A percentile compares a stretch with the other conserved stretches of the same genome.
These are phyloP conservation scores for Candida dendrica DNA, from an alignment of 805 yeast genomes.

Conservation along the genomic window DNA sequence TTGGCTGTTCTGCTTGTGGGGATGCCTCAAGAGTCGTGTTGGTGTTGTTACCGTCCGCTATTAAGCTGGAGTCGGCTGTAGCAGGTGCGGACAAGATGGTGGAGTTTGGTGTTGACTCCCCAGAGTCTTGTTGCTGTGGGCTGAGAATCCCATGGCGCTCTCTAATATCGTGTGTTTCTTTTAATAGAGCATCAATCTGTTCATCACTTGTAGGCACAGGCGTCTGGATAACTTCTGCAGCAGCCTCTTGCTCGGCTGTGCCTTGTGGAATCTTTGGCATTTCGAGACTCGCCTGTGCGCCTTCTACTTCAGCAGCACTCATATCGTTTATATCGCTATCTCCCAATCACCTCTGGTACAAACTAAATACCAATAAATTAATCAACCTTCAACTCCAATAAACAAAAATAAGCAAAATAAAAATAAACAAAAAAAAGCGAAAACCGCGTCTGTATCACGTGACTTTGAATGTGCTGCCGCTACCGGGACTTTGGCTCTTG, in stretches of 20 bases:
- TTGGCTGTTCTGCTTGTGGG: background rate
- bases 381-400: too few species aligned
- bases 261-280: background rate
- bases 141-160: too few species aligned
- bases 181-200: slow-evolving; percentile 20
- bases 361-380: too few species aligned
- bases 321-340: too few species aligned
- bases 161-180: slow-evolving; percentile 16
- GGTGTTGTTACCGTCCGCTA: background rate
- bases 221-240: background rate
- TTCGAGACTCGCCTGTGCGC: background rate
- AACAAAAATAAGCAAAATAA: too few species aligned
- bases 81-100: slow-evolving; percentile 4
- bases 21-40: background rate
- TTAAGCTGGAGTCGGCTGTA: slow-evolving; percentile 5
- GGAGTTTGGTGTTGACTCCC: slow-evolving; percentile 8
- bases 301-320: background rate
- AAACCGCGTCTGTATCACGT: too few species aligned
- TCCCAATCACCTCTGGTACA: too few species aligned
- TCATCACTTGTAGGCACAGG: slow-evolving; percentile 10
- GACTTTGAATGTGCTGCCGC: too few species aligned
- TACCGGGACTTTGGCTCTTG: too few species aligned
- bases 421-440: too few species aligned
- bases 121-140: background rate
- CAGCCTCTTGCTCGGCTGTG: background rate